Evolutionary conservation across 139 green algal genomes (phyloP), one percentile per base, ranked within the genome.

Genomic region (Chlorella sp.): DNA sequence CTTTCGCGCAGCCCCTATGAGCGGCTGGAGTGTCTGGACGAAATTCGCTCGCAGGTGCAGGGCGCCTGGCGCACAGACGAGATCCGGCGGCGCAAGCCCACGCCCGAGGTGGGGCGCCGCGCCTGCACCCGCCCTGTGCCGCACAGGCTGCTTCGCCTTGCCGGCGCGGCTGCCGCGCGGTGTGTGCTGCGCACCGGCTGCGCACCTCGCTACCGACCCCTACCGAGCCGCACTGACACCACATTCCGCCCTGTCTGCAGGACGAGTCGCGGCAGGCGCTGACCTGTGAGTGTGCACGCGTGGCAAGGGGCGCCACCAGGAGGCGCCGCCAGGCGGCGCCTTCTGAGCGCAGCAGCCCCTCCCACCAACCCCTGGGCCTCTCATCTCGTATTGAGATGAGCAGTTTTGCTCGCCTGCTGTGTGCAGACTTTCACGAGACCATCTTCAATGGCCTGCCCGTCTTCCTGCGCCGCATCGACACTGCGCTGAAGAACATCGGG

Each of bases 31-130:
- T 77, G 67, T 46, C 83, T 96, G 78, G 90, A 94, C 67, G 77
- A 87, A 64, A 94, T 97, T 73, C 74, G 86, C 56, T 78, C 79
- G 8, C 83, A 88, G 40, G 82, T 97, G 40, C 87, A 96, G 84
- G 87, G 85, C 0, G 88, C 93, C 9, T 99, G 95, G 95, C 82
- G 94, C 51, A 99, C 95, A 4, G 95, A 98, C 75, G 95, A 99
- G 87, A 98, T 99, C 77, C 82, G 96, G 25, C 77, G 95, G 35
- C 80, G 81, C 67, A 93, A 95, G 80, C 95, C 95, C 41, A 95
- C 89, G 3, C 95, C 95, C 14, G 87, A 94, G 83, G 89, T 91
- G 29, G 31, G 43, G 0, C 0, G 46, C 46, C n/a, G n/a, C n/a
- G n/a, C n/a, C n/a, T n/a, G n/a, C 59, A 60, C 29, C 59, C 17